Conservation (phyloP, 169 alveolate genomes). For the Plasmodium ovale region DNA sequence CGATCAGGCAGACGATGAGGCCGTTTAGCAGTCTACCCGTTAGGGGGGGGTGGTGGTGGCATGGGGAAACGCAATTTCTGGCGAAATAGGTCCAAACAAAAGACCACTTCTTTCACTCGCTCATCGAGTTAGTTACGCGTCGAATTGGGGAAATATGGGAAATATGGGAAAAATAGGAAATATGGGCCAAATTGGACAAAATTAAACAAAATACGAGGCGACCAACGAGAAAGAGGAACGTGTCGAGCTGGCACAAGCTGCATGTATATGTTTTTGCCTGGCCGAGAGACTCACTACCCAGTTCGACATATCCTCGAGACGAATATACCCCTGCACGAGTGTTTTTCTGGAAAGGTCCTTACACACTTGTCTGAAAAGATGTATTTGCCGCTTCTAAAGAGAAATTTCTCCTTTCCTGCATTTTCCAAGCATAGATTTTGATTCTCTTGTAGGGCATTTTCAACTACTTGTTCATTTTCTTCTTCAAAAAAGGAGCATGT, state of each 20-base stretch:
- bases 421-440: slow-evolving; percentile 14
- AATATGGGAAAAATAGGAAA: no score
- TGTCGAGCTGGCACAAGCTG: no score
- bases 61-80: no score
- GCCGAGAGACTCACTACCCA: background rate
- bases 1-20: background rate
- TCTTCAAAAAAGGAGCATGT: slow-evolving; percentile 76
- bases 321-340: slow-evolving; percentile 66
- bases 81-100: no score
- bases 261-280: background rate
- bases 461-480: slow-evolving; percentile 74
- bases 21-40: no score
- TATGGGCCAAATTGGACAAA: no score
- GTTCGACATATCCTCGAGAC: slow-evolving; percentile 24
- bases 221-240: no score
- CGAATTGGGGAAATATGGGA: no score
- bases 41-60: background rate
- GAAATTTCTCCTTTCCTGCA: slow-evolving; percentile 75
- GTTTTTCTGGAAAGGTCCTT: slow-evolving; percentile 43
- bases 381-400: slow-evolving; percentile 7
- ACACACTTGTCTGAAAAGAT: slow-evolving; percentile 47
- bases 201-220: no score
- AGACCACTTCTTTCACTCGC: no score
- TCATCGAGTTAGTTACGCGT: no score
- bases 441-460: slow-evolving; percentile 20